Conservation (phyloP, 208 protist genomes). For the Crithidia bombi region DNA sequence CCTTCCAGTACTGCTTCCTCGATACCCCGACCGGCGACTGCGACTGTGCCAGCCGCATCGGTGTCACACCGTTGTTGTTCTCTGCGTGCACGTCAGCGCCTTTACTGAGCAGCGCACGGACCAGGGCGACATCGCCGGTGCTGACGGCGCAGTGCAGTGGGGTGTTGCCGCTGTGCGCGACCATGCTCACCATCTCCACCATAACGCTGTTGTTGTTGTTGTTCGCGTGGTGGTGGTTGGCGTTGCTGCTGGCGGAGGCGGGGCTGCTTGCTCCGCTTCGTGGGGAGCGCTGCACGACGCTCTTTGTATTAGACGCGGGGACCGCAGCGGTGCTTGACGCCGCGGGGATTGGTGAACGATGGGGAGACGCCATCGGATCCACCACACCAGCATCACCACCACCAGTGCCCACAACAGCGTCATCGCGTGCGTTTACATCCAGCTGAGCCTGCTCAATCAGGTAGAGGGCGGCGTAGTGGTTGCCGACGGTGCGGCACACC, state of each 20-base stretch:
- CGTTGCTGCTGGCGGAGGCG: not conserved
- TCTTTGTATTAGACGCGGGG: not conserved
- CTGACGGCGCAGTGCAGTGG: slow-evolving; percentile 73
- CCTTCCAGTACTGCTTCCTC: slow-evolving; percentile 30
- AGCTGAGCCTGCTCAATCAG: slow-evolving; percentile 68
- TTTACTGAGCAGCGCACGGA: slow-evolving; percentile 61
- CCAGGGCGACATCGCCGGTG: slow-evolving; percentile 50
- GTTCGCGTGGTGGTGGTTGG: not conserved
- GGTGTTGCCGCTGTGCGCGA: slow-evolving; percentile 26
- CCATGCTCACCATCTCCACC: slow-evolving; percentile 2
- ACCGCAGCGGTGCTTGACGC: not conserved
- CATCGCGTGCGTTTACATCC: slow-evolving; percentile 51
- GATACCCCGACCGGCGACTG: slow-evolving; percentile 5
- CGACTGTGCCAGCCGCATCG: slow-evolving; percentile 26
- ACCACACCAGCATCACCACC: not conserved
- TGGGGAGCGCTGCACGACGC: not conserved
- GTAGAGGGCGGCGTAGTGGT: slow-evolving; percentile 54
- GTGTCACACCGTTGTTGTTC: slow-evolving; percentile 13
- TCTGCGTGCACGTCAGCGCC: slow-evolving; percentile 47
- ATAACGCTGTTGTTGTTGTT: not conserved
- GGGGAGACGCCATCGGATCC: not conserved
- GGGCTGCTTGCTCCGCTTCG: not conserved
- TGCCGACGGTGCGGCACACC: slow-evolving; percentile 49
- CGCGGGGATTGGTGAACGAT: not conserved
- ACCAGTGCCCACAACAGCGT: not conserved